These are phyloP conservation scores for Hirsutella rhossiliensis DNA, from an alignment of 2,329 filamentous ascomycete genomes.

Conservation along the genomic window DNA sequence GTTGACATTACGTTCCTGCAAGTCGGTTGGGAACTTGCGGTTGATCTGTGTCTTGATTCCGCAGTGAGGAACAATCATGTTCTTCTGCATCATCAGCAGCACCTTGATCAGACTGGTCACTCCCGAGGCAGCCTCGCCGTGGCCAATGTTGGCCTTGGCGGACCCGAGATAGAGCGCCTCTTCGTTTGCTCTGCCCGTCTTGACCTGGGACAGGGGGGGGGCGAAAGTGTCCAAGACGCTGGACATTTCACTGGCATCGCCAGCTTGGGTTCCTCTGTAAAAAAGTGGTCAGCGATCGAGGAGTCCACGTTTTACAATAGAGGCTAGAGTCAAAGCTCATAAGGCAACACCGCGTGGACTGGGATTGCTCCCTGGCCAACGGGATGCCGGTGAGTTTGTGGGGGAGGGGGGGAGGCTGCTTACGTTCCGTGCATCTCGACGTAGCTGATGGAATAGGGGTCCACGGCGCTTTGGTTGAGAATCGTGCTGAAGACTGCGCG, in stretches of 20 bases:
- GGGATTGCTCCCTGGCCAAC: too few species aligned
- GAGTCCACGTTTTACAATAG: background rate
- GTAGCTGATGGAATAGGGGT: conserved; percentile 67
- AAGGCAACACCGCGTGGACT: too few species aligned
- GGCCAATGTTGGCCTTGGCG: conserved; percentile 54
- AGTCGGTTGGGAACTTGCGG: conserved; percentile 43
- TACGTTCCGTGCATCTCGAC: conserved; percentile 81
- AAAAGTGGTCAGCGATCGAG: background rate
- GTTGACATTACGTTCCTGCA: conserved; percentile 43
- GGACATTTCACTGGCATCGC: conserved; percentile 72
- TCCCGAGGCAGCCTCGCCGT: conserved; percentile 55
- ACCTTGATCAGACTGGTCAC: conserved; percentile 50
- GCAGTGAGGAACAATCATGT: conserved; percentile 50
- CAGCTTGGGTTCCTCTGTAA: conserved; percentile 65
- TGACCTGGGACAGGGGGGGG: conserved; percentile 41
- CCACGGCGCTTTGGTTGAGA: conserved; percentile 42
- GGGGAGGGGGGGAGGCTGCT: background rate
- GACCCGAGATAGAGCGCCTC: conserved; percentile 49
- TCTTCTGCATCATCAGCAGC: conserved; percentile 40
- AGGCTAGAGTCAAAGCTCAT: too few species aligned
- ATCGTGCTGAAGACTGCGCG: conserved; percentile 54
- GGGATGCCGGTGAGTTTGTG: too few species aligned
- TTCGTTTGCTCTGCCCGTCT: conserved; percentile 23
- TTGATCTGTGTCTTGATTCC: conserved; percentile 57
- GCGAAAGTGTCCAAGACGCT: conserved; percentile 54